Percentiles rank a stretch among this genome's conserved stretches.
Evolutionary conservation across 169 alveolate species (phyloP).

Genomic region (Cryptosporidium sp.): DNA sequence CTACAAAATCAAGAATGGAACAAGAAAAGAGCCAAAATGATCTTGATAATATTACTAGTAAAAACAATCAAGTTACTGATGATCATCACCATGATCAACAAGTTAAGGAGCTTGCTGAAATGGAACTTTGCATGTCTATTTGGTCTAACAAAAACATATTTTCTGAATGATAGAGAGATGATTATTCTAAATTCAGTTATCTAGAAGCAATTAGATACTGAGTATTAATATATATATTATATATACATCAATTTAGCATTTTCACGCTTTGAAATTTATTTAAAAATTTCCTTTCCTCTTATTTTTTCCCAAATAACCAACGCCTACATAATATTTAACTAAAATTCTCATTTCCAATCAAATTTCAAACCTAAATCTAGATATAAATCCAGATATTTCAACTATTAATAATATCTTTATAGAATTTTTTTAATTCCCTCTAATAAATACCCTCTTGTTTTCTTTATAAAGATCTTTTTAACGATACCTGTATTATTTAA

Average conservation of each 20-base stretch:
- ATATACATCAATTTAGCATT: neutral
- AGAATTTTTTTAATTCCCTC: no score
- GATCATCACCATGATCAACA: neutral
- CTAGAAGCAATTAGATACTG: neutral
- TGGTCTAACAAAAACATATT: constrained; percentile 54
- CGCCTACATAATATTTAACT: no score
- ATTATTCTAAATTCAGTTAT: neutral
- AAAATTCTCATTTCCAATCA: no score
- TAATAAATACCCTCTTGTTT: neutral
- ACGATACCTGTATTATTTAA: neutral
- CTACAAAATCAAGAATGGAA: constrained; percentile 22
- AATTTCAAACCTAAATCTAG: no score
- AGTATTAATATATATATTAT: neutral
- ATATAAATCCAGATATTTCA: no score
- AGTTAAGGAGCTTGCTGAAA: constrained; percentile 43
- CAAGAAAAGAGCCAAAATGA: constrained; percentile 35
- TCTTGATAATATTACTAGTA: neutral
- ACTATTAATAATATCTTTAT: neutral
- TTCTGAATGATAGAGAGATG: neutral
- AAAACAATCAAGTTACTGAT: neutral
- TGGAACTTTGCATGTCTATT: constrained; percentile 65
- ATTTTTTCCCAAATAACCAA: neutral
- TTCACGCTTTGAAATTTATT: no score
- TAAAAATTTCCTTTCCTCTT: no score
- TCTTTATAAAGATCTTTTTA: neutral